Evolutionary conservation across 1,284 basidiomycete genomes (phyloP).

Genomic region (Cutaneotrichosporon daszewskae): DNA sequence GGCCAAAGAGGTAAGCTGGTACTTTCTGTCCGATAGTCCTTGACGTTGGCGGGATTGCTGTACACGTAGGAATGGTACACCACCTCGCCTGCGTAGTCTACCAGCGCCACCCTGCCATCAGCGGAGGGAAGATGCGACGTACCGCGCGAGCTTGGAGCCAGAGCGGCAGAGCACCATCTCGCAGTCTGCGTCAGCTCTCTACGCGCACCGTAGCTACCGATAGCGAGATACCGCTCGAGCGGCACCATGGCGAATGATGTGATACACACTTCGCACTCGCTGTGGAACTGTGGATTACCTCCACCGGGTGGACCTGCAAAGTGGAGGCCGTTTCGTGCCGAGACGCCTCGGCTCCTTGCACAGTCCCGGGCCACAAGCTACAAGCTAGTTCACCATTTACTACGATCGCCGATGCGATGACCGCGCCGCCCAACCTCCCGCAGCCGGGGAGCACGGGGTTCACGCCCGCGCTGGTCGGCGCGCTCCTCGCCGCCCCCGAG

Average conservation of each 20-base stretch:
- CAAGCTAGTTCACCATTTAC: too few relatives aligned
- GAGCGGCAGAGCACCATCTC: conserved; percentile 33
- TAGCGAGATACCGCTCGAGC: conserved; percentile 30
- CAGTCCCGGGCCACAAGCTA: too few relatives aligned
- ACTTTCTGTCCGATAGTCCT: conserved; percentile 52
- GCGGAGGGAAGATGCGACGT: background rate
- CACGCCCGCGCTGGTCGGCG: conserved; percentile 5
- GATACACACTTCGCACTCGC: too few relatives aligned
- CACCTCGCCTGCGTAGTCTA: conserved; percentile 49
- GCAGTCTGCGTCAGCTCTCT: conserved; percentile 28
- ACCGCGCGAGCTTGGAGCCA: conserved; percentile 27
- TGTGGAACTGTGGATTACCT: too few relatives aligned
- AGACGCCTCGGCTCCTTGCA: too few relatives aligned
- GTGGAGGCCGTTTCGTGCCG: too few relatives aligned
- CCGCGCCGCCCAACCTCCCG: conserved; percentile 5
- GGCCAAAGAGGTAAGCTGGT: conserved; percentile 1
- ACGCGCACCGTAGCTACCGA: conserved; percentile 19
- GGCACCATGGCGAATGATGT: conserved; percentile 9
- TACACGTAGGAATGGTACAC: conserved; percentile 51
- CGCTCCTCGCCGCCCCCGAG: conserved; percentile 1
- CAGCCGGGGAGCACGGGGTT: conserved; percentile 8
- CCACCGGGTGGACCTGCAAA: too few relatives aligned
- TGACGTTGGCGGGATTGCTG: conserved; percentile 49
- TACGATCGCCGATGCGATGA: too few relatives aligned
- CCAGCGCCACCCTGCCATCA: conserved; percentile 43